phyloP scores from a whole-genome alignment of 2,329 filamentous ascomycete genomes.

The Aspergillus cejpii region DNA sequence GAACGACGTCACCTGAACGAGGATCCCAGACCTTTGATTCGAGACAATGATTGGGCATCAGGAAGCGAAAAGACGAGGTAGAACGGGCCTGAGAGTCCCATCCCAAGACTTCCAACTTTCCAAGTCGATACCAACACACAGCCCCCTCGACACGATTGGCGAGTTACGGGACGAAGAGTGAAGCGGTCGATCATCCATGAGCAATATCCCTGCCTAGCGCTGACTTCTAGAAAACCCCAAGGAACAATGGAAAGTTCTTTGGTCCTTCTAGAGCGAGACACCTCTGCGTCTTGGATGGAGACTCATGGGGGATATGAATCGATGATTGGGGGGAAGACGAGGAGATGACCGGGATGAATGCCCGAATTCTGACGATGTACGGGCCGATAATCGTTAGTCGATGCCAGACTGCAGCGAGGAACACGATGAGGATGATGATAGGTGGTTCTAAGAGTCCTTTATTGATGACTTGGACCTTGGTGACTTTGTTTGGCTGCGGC shows the following conservation, averaged over 20 bases:
- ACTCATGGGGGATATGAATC: not conserved
- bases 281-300: not conserved
- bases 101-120: not conserved
- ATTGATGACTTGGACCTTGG: too few relatives aligned
- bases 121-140: not conserved
- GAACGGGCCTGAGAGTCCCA: not conserved
- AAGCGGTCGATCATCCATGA: slow-evolving; percentile 3
- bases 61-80: not conserved
- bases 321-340: not conserved
- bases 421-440: not conserved
- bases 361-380: not conserved
- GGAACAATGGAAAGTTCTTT: slow-evolving; percentile 18
- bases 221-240: slow-evolving; percentile 21
- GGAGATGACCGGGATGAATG: too few relatives aligned
- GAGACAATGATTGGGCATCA: not conserved
- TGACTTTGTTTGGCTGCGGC: too few relatives aligned
- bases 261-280: slow-evolving; percentile 16
- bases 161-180: slow-evolving; percentile 3
- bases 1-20: not conserved
- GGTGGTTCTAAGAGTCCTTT: too few relatives aligned
- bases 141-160: slow-evolving; percentile 10
- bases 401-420: not conserved
- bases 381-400: not conserved
- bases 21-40: not conserved
- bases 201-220: slow-evolving; percentile 15